These are phyloP conservation scores for Xylaria polymorpha DNA, from an alignment of 2,329 filamentous ascomycete genomes.

Conservation along the genomic window DNA sequence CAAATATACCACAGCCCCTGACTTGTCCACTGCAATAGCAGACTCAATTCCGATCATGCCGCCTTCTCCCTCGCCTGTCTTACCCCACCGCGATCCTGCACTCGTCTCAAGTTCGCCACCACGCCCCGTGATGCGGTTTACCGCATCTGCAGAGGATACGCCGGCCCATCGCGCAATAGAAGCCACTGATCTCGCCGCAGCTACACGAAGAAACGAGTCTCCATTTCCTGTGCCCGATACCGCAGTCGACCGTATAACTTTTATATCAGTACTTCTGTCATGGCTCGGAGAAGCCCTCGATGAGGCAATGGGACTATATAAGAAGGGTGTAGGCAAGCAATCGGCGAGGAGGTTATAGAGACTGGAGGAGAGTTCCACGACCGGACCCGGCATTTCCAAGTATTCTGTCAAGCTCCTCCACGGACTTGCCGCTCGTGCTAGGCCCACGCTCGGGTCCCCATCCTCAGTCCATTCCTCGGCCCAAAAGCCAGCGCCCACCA, in stretches of 20 bases:
- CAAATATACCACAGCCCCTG: conserved; percentile 56
- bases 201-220: conserved; percentile 82
- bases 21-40: conserved; percentile 58
- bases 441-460: conserved; percentile 49
- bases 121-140: conserved; percentile 74
- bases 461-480: conserved; percentile 81
- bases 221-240: conserved; percentile 88
- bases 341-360: conserved; percentile 66
- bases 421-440: conserved; percentile 10
- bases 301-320: conserved; percentile 52
- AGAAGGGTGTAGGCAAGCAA: conserved; percentile 66
- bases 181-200: conserved; percentile 76
- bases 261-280: conserved; percentile 28
- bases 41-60: conserved; percentile 86
- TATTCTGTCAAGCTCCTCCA: conserved; percentile 41
- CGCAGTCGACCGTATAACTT: conserved; percentile 61
- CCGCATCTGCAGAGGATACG: conserved; percentile 65
- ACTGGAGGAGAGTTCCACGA: conserved; percentile 55
- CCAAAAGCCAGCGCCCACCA: conserved; percentile 88
- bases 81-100: conserved; percentile 78
- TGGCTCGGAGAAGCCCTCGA: neutral
- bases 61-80: conserved; percentile 81
- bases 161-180: conserved; percentile 75
- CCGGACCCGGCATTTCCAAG: conserved; percentile 47
- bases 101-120: conserved; percentile 79